A percentile compares a stretch with the other conserved stretches of the same genome.
Evolutionary conservation across 1,139 yeast genomes (phyloP).

Genomic region (Saccharomyces hybrid): DNA sequence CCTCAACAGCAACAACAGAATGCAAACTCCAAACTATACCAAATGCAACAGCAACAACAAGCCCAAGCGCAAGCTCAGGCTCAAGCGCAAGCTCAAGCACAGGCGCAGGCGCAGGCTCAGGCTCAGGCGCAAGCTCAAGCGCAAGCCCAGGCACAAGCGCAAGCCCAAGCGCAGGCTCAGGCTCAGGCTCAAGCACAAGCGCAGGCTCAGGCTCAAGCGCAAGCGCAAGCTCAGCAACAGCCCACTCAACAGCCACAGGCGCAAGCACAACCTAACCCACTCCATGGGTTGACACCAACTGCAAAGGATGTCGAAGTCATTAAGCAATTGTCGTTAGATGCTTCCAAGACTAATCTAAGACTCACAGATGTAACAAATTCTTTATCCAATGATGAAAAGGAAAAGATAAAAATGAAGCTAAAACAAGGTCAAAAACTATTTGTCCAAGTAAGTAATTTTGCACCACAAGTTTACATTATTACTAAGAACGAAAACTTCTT

Average conservation of each 20-base stretch:
- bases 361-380: slow-evolving; percentile 53
- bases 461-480: slow-evolving; percentile 63
- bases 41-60: slow-evolving; percentile 8
- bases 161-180: slow-evolving; percentile 3
- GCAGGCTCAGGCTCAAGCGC: slow-evolving; percentile 6
- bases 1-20: slow-evolving; percentile 1
- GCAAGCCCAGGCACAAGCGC: background rate
- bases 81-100: background rate
- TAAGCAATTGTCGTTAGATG: slow-evolving; percentile 55
- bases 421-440: slow-evolving; percentile 52
- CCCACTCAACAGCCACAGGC: slow-evolving; percentile 11
- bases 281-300: slow-evolving; percentile 22
- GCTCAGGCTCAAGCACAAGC: slow-evolving; percentile 3
- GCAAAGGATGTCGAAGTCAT: slow-evolving; percentile 42
- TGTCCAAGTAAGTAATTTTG: slow-evolving; percentile 58
- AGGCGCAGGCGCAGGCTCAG: slow-evolving; percentile 5
- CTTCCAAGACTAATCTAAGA: slow-evolving; percentile 51
- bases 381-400: slow-evolving; percentile 54
- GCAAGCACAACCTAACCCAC: slow-evolving; percentile 16
- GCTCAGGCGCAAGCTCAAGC: background rate
- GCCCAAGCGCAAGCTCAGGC: slow-evolving; percentile 1
- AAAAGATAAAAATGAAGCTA: slow-evolving; percentile 48
- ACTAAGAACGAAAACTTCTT: slow-evolving; percentile 66
- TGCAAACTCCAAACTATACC: background rate
- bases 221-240: slow-evolving; percentile 8